Conservation (phyloP, 768 basidiomycete species). For the Tylopilus subfusipes region DNA sequence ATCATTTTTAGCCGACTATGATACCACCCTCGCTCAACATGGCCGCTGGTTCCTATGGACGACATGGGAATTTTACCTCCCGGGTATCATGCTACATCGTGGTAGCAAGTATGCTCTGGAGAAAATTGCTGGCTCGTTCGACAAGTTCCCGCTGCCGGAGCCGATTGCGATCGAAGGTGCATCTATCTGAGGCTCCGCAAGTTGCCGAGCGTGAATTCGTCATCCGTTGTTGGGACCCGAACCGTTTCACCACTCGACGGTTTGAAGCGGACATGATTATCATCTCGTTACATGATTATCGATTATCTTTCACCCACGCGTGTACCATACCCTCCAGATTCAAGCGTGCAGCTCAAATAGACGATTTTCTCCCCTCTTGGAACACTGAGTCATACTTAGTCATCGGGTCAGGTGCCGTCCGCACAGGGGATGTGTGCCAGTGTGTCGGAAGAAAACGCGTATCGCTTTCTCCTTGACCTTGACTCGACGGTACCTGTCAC, state of each 20-base stretch:
- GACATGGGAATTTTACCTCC: conserved; percentile 55
- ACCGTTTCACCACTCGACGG: background rate
- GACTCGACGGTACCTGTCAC: conserved; percentile 3
- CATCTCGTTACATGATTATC: background rate
- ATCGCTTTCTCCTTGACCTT: conserved; percentile 5
- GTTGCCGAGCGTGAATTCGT: background rate
- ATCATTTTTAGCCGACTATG: conserved; percentile 53
- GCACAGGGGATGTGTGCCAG: background rate
- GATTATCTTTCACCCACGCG: background rate
- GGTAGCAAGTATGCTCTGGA: conserved; percentile 39
- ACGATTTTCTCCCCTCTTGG: background rate
- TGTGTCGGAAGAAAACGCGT: background rate
- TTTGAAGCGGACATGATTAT: background rate
- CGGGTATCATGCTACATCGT: conserved; percentile 36
- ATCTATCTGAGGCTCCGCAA: conserved; percentile 8
- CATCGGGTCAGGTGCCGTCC: conserved; percentile 2
- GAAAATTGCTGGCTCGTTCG: conserved; percentile 53
- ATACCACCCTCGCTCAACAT: conserved; percentile 58
- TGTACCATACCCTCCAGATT: background rate
- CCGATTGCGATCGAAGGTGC: conserved; percentile 18
- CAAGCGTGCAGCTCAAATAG: background rate
- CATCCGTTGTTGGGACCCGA: background rate
- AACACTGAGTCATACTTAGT: conserved; percentile 22
- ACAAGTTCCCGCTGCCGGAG: conserved; percentile 31
- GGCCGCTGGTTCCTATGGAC: conserved; percentile 76